Evolutionary conservation across 805 yeast genomes (phyloP).

Genomic region (Schwanniomyces sp.): DNA sequence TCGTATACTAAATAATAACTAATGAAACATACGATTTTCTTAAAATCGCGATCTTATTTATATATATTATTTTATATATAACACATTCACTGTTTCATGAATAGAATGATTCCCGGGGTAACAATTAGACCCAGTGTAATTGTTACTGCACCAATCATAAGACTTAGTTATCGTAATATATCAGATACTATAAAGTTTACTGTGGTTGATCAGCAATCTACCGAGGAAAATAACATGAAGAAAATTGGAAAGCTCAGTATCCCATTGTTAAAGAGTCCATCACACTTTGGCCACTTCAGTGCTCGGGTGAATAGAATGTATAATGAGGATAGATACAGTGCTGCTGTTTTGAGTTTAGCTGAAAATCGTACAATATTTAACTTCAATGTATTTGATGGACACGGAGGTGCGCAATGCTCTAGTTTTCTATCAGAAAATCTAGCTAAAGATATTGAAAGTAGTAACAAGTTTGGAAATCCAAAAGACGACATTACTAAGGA

Average conservation of each 20-base stretch:
- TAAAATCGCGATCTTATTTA: neutral
- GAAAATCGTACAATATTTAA: conserved; percentile 44
- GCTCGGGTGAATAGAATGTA: conserved; percentile 72
- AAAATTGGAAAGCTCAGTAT: conserved; percentile 43
- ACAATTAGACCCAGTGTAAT: neutral
- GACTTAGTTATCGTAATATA: conserved; percentile 7
- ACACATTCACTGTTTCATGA: neutral
- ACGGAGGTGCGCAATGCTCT: conserved; percentile 83
- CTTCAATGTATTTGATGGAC: conserved; percentile 88
- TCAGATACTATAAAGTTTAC: conserved; percentile 28
- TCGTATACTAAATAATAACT: neutral
- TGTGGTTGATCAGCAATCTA: conserved; percentile 14
- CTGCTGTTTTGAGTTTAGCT: conserved; percentile 51
- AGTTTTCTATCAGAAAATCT: conserved; percentile 56
- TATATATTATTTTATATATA: neutral
- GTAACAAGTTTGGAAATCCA: conserved; percentile 22
- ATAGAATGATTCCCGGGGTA: neutral
- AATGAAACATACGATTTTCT: neutral
- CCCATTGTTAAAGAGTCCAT: conserved; percentile 62
- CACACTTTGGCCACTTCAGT: conserved; percentile 75
- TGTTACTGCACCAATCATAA: neutral
- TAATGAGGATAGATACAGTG: conserved; percentile 81
- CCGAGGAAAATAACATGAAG: conserved; percentile 1
- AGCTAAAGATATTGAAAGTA: conserved; percentile 49
- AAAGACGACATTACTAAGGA: conserved; percentile 28